phyloP scores from a whole-genome alignment of 257 asterid species.

The Leonotis leonurus region DNA sequence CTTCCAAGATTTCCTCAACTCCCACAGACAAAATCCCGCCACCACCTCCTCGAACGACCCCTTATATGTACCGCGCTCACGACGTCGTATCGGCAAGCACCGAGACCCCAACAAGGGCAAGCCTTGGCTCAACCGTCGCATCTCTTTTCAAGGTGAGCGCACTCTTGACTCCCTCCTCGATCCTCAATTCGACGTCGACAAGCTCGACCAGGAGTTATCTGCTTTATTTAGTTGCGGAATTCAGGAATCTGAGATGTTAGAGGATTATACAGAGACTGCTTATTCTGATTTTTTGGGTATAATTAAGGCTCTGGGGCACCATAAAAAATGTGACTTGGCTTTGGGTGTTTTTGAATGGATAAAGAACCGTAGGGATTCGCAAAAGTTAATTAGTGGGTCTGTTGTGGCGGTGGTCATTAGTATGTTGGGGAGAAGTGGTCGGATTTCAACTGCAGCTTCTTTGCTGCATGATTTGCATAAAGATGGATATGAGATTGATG shows the following conservation, averaged over 20 bases:
- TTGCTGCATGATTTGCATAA: slow-evolving; percentile 53
- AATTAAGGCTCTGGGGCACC: slow-evolving; percentile 59
- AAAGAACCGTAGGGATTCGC: slow-evolving; percentile 29
- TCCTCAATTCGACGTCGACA: slow-evolving; percentile 39
- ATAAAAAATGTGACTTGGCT: slow-evolving; percentile 65
- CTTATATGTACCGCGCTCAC: slow-evolving; percentile 36
- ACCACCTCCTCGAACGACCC: slow-evolving; percentile 24
- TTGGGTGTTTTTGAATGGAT: slow-evolving; percentile 61
- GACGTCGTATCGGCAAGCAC: slow-evolving; percentile 64
- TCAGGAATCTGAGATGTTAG: slow-evolving; percentile 15
- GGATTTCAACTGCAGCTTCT: slow-evolving; percentile 53
- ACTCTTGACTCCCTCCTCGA: slow-evolving; percentile 42
- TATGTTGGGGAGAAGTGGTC: slow-evolving; percentile 70
- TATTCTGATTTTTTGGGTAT: slow-evolving; percentile 47
- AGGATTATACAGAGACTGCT: slow-evolving; percentile 25
- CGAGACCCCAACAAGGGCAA: slow-evolving; percentile 66
- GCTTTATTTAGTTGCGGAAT: slow-evolving; percentile 23
- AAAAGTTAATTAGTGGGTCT: slow-evolving; percentile 44
- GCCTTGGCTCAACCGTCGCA: slow-evolving; percentile 69
- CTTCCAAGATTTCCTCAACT: slow-evolving; percentile 39
- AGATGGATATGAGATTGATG: slow-evolving; percentile 67
- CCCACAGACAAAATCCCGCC: slow-evolving; percentile 28
- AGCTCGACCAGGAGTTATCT: slow-evolving; percentile 34
- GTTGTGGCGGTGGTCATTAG: slow-evolving; percentile 64
- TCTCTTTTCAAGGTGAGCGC: slow-evolving; percentile 65